Conservation (phyloP, 371 early-diverging fungal genomes). For the Syncephalastrum contaminatum region DNA sequence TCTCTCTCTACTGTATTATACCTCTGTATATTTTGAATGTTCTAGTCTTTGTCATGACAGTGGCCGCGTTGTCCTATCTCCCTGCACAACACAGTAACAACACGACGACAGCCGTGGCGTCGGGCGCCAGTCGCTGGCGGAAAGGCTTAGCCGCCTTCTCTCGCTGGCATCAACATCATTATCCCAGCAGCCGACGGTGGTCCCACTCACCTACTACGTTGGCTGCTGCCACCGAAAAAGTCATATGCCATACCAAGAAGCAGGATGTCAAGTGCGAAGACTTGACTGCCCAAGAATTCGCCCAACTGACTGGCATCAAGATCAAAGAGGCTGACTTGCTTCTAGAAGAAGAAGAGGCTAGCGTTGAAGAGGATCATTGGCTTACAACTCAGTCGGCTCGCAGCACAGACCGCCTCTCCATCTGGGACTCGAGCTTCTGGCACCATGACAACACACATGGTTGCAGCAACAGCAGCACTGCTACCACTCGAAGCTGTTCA, state of each 20-base stretch:
- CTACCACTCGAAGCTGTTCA: conserved; percentile 7
- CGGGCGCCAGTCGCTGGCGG: conserved; percentile 13
- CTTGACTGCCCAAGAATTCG: conserved; percentile 30
- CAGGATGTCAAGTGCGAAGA: conserved; percentile 24
- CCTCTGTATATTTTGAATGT: neutral
- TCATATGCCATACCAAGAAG: conserved; percentile 11
- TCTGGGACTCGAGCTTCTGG: neutral
- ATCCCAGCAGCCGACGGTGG: too few relatives aligned
- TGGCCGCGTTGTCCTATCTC: conserved; percentile 19
- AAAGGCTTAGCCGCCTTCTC: conserved; percentile 14
- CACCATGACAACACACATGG: neutral
- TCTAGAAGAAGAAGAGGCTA: conserved; percentile 4
- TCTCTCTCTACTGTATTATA: neutral
- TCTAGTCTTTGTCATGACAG: conserved; percentile 11
- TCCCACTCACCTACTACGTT: conserved; percentile 12
- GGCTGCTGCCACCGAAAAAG: conserved; percentile 28
- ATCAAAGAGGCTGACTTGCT: conserved; percentile 6
- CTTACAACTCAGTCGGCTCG: conserved; percentile 6
- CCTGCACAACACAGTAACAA: conserved; percentile 13
- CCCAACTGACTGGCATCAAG: conserved; percentile 28
- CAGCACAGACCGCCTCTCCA: conserved; percentile 2
- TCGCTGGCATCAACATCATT: neutral
- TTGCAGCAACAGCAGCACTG: neutral
- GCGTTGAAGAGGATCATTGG: conserved; percentile 4
- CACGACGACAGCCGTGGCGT: neutral